phyloP scores from a whole-genome alignment of 768 basidiomycete species.

The Suillus lakei region DNA sequence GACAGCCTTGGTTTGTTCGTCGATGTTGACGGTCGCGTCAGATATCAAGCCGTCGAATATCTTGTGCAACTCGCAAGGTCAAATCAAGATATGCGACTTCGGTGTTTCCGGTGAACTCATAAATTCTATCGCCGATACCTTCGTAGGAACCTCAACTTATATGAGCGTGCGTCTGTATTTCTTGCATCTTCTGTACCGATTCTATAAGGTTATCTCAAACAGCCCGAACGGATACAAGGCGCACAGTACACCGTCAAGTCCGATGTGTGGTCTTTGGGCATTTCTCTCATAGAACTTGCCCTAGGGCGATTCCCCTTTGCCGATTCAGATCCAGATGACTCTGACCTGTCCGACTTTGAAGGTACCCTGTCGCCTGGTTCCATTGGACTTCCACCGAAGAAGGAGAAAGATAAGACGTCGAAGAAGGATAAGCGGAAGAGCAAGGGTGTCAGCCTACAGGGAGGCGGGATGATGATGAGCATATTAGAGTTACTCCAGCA shows the following conservation, averaged over 20 bases:
- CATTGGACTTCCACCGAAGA: slow-evolving; percentile 46
- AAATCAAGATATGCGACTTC: slow-evolving; percentile 99
- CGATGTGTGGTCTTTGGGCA: slow-evolving; percentile 98
- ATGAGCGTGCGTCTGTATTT: slow-evolving; percentile 82
- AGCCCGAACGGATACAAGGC: slow-evolving; percentile 99
- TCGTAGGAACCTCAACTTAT: slow-evolving; percentile 98
- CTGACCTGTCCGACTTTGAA: slow-evolving; percentile 78
- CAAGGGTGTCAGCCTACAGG: slow-evolving; percentile 91
- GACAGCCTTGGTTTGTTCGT: neutral
- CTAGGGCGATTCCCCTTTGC: slow-evolving; percentile 97
- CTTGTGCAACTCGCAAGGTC: slow-evolving; percentile 88
- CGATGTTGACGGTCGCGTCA: slow-evolving; percentile 39
- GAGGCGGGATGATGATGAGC: slow-evolving; percentile 97
- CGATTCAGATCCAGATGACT: slow-evolving; percentile 76
- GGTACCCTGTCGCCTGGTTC: slow-evolving; percentile 77
- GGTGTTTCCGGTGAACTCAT: slow-evolving; percentile 98
- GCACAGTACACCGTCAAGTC: slow-evolving; percentile 99
- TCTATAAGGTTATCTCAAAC: slow-evolving; percentile 21
- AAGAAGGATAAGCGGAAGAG: slow-evolving; percentile 88
- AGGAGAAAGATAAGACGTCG: slow-evolving; percentile 46
- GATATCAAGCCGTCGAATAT: slow-evolving; percentile 99
- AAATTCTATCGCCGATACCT: slow-evolving; percentile 98
- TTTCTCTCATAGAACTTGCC: slow-evolving; percentile 95
- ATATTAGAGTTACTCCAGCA: slow-evolving; percentile 96
- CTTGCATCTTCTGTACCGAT: slow-evolving; percentile 18